Evolutionary conservation across 805 yeast genomes (phyloP).

Genomic region (Kodamaea neixiangensis): DNA sequence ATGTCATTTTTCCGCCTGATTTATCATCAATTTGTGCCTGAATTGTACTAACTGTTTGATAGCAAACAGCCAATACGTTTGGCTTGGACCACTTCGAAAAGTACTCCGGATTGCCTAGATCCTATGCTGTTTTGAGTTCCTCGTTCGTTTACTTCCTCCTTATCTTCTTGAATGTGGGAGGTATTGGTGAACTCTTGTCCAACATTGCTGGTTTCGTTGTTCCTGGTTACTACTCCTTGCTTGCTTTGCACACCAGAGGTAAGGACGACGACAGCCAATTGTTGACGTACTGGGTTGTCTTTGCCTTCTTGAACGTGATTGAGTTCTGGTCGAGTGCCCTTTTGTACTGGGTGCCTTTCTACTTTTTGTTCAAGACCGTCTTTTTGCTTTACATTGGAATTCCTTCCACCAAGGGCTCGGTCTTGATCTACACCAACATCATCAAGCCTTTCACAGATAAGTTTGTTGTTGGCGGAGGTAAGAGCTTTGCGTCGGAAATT

Average conservation of each 20-base stretch:
- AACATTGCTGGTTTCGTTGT: constrained; percentile 88
- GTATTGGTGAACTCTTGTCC: constrained; percentile 90
- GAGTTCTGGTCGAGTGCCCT: constrained; percentile 97
- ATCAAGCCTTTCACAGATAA: constrained; percentile 66
- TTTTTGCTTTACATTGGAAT: constrained; percentile 85
- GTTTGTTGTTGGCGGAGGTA: constrained; percentile 30
- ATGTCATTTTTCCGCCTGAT: constrained; percentile 24
- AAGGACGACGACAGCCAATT: constrained; percentile 81
- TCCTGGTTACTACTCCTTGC: constrained; percentile 86
- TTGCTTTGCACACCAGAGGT: constrained; percentile 74
- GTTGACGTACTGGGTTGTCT: constrained; percentile 98
- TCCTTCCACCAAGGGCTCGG: constrained; percentile 88
- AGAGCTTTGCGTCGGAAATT: constrained; percentile 42
- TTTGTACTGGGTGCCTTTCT: constrained; percentile 94
- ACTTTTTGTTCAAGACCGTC: constrained; percentile 89
- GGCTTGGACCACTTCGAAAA: constrained; percentile 40
- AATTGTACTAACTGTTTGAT: constrained; percentile 17
- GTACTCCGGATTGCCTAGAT: constrained; percentile 69
- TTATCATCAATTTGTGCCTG: background rate
- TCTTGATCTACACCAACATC: constrained; percentile 59
- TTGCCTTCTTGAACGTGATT: constrained; percentile 82
- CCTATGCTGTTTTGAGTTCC: constrained; percentile 74
- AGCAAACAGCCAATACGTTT: constrained; percentile 34
- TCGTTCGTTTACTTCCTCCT: constrained; percentile 69
- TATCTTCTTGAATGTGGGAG: constrained; percentile 88